These are phyloP conservation scores for Solanum acaule DNA, from an alignment of 257 asterid genomes.

Conservation along the genomic window DNA sequence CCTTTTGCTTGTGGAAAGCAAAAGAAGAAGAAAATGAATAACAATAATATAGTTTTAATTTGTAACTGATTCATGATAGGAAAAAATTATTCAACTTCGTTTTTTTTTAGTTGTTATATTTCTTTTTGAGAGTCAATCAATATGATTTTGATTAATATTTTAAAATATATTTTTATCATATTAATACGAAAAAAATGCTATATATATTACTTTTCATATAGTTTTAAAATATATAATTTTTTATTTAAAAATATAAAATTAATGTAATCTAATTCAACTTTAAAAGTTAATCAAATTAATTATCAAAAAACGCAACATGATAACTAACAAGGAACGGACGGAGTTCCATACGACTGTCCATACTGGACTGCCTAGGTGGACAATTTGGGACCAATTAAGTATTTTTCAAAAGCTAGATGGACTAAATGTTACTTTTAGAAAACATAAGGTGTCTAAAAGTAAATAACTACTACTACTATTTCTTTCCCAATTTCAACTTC, in stretches of 20 bases:
- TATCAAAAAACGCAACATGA: rapidly evolving
- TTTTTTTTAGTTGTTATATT: no score
- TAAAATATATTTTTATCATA: no score
- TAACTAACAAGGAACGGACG: not conserved
- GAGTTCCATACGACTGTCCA: not conserved
- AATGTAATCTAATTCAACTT: no score
- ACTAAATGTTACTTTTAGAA: not conserved
- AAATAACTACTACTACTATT: not conserved
- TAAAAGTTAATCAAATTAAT: no score
- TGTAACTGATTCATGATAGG: no score
- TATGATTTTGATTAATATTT: not conserved
- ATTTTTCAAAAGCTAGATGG: not conserved
- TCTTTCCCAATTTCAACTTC: not conserved
- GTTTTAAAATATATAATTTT: no score
- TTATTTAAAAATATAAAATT: no score
- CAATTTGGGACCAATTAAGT: not conserved
- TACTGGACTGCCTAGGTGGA: not conserved
- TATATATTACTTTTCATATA: rapidly evolving
- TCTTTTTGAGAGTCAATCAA: not conserved
- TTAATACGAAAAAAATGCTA: rapidly evolving
- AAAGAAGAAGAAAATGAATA: no score
- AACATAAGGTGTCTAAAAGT: not conserved
- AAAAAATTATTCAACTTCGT: no score
- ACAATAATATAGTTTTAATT: no score
- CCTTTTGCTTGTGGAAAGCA: not conserved